These are phyloP conservation scores for Malassezia brasiliensis DNA, from an alignment of 1,284 basidiomycete genomes.

Conservation along the genomic window DNA sequence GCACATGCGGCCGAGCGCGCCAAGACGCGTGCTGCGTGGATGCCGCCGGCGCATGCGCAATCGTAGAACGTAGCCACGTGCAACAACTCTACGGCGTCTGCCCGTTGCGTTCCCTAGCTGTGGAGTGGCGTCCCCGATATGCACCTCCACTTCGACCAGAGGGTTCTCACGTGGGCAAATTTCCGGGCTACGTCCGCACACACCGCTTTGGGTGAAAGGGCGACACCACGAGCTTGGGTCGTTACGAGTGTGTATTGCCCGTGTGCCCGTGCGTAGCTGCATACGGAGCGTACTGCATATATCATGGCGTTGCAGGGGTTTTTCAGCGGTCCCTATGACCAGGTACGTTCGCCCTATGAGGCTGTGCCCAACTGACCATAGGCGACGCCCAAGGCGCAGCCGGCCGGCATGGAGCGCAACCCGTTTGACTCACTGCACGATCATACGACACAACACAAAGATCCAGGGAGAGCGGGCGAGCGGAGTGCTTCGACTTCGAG, in stretches of 20 bases:
- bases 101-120: too few relatives aligned
- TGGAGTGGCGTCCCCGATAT: too few relatives aligned
- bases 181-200: too few relatives aligned
- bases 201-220: too few relatives aligned
- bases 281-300: too few relatives aligned
- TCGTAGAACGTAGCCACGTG: too few relatives aligned
- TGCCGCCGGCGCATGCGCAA: neutral
- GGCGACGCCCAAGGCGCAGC: slow-evolving; percentile 15
- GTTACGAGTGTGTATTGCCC: too few relatives aligned
- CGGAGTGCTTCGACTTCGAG: slow-evolving; percentile 8
- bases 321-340: neutral
- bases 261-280: too few relatives aligned
- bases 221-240: too few relatives aligned
- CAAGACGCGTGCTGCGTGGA: neutral
- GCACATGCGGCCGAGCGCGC: neutral
- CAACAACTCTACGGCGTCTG: too few relatives aligned
- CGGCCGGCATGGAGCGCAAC: slow-evolving; percentile 3
- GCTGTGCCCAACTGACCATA: neutral
- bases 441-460: neutral
- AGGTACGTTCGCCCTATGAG: neutral
- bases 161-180: too few relatives aligned
- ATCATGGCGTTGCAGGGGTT: neutral
- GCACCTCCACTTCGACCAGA: too few relatives aligned
- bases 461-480: neutral
- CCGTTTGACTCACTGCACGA: slow-evolving; percentile 16